Evolutionary conservation across 2,329 filamentous ascomycete species (phyloP), one percentile per base, ranked within the genome.

Genomic region (Tolypocladium inflatum): DNA sequence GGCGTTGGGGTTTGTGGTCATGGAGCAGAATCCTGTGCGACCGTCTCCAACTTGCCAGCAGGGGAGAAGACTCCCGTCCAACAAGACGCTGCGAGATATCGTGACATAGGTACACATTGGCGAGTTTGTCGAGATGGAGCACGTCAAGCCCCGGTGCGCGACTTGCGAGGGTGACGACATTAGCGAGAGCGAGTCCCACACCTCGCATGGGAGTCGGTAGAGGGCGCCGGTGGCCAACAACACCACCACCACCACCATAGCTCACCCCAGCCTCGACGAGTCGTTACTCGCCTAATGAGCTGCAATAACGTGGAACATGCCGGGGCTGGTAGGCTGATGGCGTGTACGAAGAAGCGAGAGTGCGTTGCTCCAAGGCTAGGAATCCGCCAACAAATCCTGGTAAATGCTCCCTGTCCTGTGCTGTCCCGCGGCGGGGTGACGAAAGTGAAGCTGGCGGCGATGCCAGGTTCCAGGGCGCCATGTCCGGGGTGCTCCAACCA

Each of bases 401-500:
- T 4, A 50, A 50, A 33, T 5, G 26, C 8, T 9, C 45, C 45
- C 45, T 50, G 45, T n/a, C 7, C 15, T 1, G 15, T 33, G 26
- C 23, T 2, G n/a, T 3, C n/a, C 41, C 10, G 41, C 10, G n/a
- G 41, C 41, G 45, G n/a, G n/a, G 23, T 48, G 45, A 50, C 45
- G 15, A 33, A 11, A 11, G 11, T 50, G 45, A 50, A 33, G 45
- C 45, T 50, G 45, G 26, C 26, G 37, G 37, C 37, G 52, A 54
- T 38, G 37, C 51, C 37, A 33, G 52, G 7, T 23, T 41, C 52
- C n/a, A 54, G 33, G 51, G n/a, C 51, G 30, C 30, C 51, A 39
- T 39, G 51, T 17, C 19, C 4, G 10, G 15, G 33, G n/a, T 23
- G 33, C 11, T 26, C 38, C 37, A 54, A 37, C 21, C 37, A 21